Base-by-base conservation (phyloP, 805 yeast species). In the Tetrapisispora phaffii region DNA sequence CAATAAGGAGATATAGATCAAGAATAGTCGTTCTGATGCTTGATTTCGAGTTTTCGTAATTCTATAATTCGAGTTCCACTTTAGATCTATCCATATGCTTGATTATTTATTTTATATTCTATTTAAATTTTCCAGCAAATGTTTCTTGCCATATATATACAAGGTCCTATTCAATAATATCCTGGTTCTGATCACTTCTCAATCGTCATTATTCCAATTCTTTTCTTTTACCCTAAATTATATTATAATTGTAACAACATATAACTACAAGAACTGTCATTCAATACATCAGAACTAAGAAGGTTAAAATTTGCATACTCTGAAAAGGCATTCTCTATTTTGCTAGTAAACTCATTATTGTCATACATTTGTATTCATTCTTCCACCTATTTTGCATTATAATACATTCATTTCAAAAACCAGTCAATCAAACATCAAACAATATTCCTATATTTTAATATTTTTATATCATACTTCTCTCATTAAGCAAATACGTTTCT, bases 41-140 rank as follows among this genome's bases (percentile, higher is more conserved):
- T 28, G 16, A 34, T 36, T 36, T 36, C 39, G 39, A 36, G 39
- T 36, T 36, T 36, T 36, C 39, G 39, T 23, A 23, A 36, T 36
- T n/a, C 23, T 6, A 10, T 19, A 33, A 13, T 29, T 33, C 12
- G 13, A 33, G 22, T 7, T 32, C 20, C 34, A 7, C 16, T 17
- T 33, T 33, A 7, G 35, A 33, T 33, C 35, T 33, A 8, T 33
- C n/a, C n/a, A n/a, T n/a, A n/a, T n/a, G n/a, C n/a, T n/a, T n/a
- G n/a, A n/a, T n/a, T n/a, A n/a, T n/a, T n/a, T n/a, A n/a, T n/a
- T n/a, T n/a, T n/a, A n/a, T n/a, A n/a, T n/a, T n/a, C n/a, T n/a
- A n/a, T n/a, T n/a, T n/a, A n/a, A n/a, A n/a, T n/a, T n/a, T 28
- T 28, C 31, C 4, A 12, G 13, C 10, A 28, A 28, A 28, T 28